A percentile compares a stretch with the other conserved stretches of the same genome.
These are phyloP conservation scores for Ochromonas danica DNA, from an alignment of 108 stramenopile genomes.

Conservation along the genomic window DNA sequence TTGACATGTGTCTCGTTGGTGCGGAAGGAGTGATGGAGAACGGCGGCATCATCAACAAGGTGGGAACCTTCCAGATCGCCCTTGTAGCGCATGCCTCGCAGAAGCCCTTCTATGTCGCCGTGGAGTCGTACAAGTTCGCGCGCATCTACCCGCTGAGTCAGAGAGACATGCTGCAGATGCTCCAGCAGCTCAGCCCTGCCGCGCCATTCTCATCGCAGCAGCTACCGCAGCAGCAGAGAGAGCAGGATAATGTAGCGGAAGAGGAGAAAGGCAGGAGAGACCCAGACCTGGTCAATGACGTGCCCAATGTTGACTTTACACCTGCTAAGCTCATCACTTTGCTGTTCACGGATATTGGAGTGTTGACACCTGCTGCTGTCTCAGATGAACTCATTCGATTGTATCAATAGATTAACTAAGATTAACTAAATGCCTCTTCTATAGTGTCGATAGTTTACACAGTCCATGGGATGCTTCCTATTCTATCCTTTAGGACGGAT, in stretches of 20 bases:
- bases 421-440: too few species aligned
- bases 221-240: background rate
- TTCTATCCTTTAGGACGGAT: too few species aligned
- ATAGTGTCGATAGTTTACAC: too few species aligned
- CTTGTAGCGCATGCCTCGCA: slow-evolving; percentile 74
- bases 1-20: slow-evolving; percentile 86
- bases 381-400: slow-evolving; percentile 92
- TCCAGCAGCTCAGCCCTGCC: background rate
- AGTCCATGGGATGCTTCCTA: too few species aligned
- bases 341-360: slow-evolving; percentile 95
- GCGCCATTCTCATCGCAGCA: background rate
- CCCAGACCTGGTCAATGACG: slow-evolving; percentile 38
- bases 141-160: slow-evolving; percentile 89
- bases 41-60: slow-evolving; percentile 91
- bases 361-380: slow-evolving; percentile 92
- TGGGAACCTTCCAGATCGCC: slow-evolving; percentile 63
- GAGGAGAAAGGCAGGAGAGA: too few species aligned
- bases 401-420: too few species aligned
- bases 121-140: slow-evolving; percentile 95
- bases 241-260: background rate
- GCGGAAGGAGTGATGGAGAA: slow-evolving; percentile 96
- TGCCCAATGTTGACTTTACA: slow-evolving; percentile 82
- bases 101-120: slow-evolving; percentile 96
- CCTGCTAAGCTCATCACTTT: slow-evolving; percentile 92
- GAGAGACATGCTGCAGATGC: slow-evolving; percentile 69